Evolutionary conservation across 2,329 filamentous ascomycete genomes (phyloP).

Genomic region (Parastagonospora nodorum): DNA sequence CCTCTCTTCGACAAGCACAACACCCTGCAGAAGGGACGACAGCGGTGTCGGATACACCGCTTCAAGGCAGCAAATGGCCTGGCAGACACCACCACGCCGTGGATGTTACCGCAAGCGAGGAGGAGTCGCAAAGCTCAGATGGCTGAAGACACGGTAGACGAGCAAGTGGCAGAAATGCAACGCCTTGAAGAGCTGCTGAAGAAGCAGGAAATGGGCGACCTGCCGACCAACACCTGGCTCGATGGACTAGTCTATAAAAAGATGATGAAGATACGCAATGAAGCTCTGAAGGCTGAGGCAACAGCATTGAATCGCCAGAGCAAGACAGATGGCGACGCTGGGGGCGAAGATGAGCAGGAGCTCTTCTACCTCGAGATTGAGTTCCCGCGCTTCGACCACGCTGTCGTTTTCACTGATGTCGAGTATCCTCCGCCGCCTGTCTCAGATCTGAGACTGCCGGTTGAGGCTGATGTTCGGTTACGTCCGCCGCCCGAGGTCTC

Average conservation of each 20-base stretch:
- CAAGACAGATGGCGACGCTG: slow-evolving; percentile 19
- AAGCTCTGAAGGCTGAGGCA: slow-evolving; percentile 45
- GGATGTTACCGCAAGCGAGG: slow-evolving; percentile 62
- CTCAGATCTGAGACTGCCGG: slow-evolving; percentile 71
- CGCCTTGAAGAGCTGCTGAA: slow-evolving; percentile 89
- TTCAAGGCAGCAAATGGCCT: slow-evolving; percentile 84
- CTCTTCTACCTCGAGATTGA: slow-evolving; percentile 88
- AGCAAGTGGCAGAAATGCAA: slow-evolving; percentile 84
- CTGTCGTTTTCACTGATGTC: slow-evolving; percentile 91
- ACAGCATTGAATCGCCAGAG: slow-evolving; percentile 44
- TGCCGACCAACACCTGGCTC: slow-evolving; percentile 90
- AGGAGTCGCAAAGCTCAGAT: slow-evolving; percentile 56
- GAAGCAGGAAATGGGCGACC: slow-evolving; percentile 97
- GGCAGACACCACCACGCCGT: slow-evolving; percentile 78
- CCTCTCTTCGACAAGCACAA: slow-evolving; percentile 91
- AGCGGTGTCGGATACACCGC: slow-evolving; percentile 87
- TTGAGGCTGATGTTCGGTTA: slow-evolving; percentile 67
- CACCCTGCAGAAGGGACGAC: slow-evolving; percentile 85
- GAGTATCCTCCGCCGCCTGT: slow-evolving; percentile 87
- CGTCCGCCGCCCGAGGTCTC: slow-evolving; percentile 88
- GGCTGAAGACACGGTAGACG: slow-evolving; percentile 54
- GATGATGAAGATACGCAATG: slow-evolving; percentile 70
- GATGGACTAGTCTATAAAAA: slow-evolving; percentile 92
- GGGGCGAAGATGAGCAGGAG: slow-evolving; percentile 57
- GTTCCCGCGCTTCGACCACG: slow-evolving; percentile 92